Evolutionary conservation across 2,329 filamentous ascomycete genomes (phyloP).

Genomic region (Arthrobotrys sphaeroides): DNA sequence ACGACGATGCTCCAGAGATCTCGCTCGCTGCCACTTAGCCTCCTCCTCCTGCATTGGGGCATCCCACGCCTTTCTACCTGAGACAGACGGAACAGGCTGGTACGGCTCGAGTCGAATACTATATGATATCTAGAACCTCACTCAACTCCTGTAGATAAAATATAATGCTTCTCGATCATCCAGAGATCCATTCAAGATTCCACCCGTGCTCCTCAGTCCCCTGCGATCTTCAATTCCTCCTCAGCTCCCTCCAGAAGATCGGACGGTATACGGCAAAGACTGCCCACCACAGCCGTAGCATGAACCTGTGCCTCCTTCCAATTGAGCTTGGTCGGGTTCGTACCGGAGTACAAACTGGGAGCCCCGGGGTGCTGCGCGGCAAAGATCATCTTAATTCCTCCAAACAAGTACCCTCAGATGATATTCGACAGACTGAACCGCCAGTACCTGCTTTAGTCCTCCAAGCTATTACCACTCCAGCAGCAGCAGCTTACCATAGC

Average conservation of each 20-base stretch:
- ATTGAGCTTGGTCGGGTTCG: slow-evolving; percentile 12
- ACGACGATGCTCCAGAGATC: slow-evolving; percentile 30
- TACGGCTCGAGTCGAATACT: slow-evolving; percentile 5
- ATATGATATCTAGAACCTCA: neutral
- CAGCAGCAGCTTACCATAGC: slow-evolving; percentile 1
- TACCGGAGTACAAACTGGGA: slow-evolving; percentile 16
- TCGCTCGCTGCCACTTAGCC: slow-evolving; percentile 10
- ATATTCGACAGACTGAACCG: slow-evolving; percentile 29
- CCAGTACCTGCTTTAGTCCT: slow-evolving; percentile 49
- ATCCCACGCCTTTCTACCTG: slow-evolving; percentile 45
- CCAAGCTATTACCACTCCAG: slow-evolving; percentile 3
- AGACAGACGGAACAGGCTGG: slow-evolving; percentile 47
- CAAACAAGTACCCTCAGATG: slow-evolving; percentile 18
- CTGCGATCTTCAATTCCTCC: slow-evolving; percentile 36
- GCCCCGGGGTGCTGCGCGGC: slow-evolving; percentile 30
- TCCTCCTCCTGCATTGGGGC: slow-evolving; percentile 46
- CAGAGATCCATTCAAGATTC: slow-evolving; percentile 7
- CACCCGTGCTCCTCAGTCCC: neutral
- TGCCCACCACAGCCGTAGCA: neutral
- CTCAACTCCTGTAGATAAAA: neutral
- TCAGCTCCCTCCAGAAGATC: slow-evolving; percentile 23
- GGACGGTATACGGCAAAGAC: slow-evolving; percentile 1
- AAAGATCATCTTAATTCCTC: slow-evolving; percentile 38
- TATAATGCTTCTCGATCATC: neutral
- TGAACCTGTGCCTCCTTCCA: slow-evolving; percentile 44